Base-by-base conservation (phyloP, 1,139 yeast genomes). In the Petasospora rhodanensis region DNA sequence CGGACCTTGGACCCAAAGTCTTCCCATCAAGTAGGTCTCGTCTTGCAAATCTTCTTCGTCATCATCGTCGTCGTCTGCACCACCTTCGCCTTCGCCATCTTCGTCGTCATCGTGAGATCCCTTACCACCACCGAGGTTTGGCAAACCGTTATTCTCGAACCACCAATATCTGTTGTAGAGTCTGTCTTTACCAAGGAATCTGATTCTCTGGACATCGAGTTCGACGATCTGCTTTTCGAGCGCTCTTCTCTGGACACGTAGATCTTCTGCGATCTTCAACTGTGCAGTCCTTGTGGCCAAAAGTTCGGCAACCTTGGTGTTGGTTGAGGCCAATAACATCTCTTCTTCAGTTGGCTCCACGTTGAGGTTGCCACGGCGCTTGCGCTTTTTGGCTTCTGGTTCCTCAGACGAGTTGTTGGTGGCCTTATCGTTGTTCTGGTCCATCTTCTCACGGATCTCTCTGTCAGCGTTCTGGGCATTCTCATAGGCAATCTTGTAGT, bases 1-100 rank as follows among this genome's bases (percentile, higher is more conserved):
- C 1, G 98, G 97, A 0, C 99, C 99, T 58, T 89, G 97, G 3
- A 91, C 73, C 95, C 96, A 89, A 23, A 91, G 56, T 38, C 86
- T 67, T 7, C 97, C 97, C 82, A 87, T 83, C 29, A 82, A 64
- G 53, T 79, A 84, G 0, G 84, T 79, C 39, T 78, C 84, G 24
- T 68, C 71, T 18, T 59, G 47, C 7, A 64, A 59, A 15, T 65
- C 73, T 13, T 56, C 62, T 8, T 74, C 76, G 30, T 50, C 51
- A 14, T 59, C 72, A 21, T 71, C 76, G 2, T 55, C 61, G 4
- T 56, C 62, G 3, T 62, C 69, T 2, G 62, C 62, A 2, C 56
- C 67, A 5, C 58, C 61, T 9, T 52, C 59, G 10, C 51, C 59
- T 3, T 52, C 60, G 9, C 62, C 64, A 2, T 56, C 62, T 3